These are phyloP conservation scores for Sporothrix euskadiensis DNA, from an alignment of 2,329 filamentous ascomycete species.

Conservation along the genomic window DNA sequence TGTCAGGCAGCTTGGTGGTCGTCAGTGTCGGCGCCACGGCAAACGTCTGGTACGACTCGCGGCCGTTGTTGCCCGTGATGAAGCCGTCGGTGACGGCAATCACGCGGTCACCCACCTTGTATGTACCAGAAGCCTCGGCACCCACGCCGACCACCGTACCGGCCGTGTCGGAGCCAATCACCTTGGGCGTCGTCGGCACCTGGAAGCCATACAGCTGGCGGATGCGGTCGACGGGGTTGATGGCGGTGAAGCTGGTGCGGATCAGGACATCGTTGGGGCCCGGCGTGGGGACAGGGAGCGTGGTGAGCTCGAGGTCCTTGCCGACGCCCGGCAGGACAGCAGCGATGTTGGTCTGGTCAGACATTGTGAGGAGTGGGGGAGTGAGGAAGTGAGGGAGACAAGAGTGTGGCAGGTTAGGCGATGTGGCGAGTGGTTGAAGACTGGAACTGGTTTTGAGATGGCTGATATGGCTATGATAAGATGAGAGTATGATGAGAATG, in stretches of 20 bases:
- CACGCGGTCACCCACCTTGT: conserved; percentile 5
- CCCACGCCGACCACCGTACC: conserved; percentile 21
- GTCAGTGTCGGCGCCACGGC: not conserved
- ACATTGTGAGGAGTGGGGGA: not conserved
- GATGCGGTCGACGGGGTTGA: conserved; percentile 37
- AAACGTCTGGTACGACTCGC: conserved; percentile 5
- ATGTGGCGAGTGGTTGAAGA: not conserved
- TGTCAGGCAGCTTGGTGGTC: not conserved
- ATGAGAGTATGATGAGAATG: not conserved
- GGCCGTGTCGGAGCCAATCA: conserved; percentile 32
- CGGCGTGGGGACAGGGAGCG: not conserved
- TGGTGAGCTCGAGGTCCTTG: conserved; percentile 4
- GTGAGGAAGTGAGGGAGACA: not conserved
- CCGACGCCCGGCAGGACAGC: not conserved
- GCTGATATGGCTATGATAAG: not conserved
- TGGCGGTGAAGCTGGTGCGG: conserved; percentile 18
- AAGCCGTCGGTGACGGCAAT: not conserved
- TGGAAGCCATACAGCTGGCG: conserved; percentile 37
- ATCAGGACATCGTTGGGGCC: not conserved
- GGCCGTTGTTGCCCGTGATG: not conserved
- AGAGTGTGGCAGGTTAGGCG: not conserved
- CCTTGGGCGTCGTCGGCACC: conserved; percentile 35
- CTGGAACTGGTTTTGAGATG: not conserved
- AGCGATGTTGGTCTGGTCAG: not conserved
- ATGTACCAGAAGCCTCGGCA: conserved; percentile 28